Evolutionary conservation across 768 basidiomycete genomes (phyloP).

Genomic region (Cytidiella melzeri): DNA sequence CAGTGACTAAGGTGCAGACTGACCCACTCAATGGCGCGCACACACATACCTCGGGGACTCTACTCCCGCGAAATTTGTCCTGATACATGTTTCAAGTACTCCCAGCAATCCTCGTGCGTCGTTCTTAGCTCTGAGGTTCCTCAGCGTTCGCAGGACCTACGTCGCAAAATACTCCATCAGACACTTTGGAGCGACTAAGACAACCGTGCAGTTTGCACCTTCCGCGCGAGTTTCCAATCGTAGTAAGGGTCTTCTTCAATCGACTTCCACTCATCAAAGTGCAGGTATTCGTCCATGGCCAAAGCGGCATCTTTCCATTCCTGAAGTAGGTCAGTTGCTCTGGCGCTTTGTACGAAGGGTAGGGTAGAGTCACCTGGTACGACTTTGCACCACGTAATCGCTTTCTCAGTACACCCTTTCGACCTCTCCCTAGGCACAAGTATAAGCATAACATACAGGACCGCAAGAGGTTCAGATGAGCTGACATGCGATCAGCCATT

Average conservation of each 20-base stretch:
- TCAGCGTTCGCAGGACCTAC: conserved; percentile 71
- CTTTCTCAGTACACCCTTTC: conserved; percentile 71
- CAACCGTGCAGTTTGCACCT: conserved; percentile 48
- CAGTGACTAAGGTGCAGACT: too few relatives aligned
- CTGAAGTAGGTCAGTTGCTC: conserved; percentile 32
- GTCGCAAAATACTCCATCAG: too few relatives aligned
- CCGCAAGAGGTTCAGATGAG: conserved; percentile 1
- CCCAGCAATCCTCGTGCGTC: conserved; percentile 86
- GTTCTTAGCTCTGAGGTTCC: conserved; percentile 59
- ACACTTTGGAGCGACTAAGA: too few relatives aligned
- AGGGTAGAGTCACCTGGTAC: conserved; percentile 51
- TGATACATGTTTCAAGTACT: conserved; percentile 84
- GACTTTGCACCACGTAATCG: conserved; percentile 66
- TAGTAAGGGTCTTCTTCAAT: conserved; percentile 86
- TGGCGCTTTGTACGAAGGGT: too few relatives aligned
- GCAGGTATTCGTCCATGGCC: conserved; percentile 72
- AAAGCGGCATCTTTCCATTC: conserved; percentile 87
- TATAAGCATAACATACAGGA: not conserved
- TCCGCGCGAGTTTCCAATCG: conserved; percentile 82
- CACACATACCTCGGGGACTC: conserved; percentile 64
- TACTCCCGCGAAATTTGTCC: conserved; percentile 89
- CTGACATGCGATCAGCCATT: conserved; percentile 86
- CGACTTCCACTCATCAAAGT: conserved; percentile 88
- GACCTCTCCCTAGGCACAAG: conserved; percentile 66
- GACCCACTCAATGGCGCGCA: too few relatives aligned